Percentiles rank a stretch among this genome's conserved stretches.
Evolutionary conservation across 805 yeast genomes (phyloP).

Genomic region (Ogataea degrootiae): DNA sequence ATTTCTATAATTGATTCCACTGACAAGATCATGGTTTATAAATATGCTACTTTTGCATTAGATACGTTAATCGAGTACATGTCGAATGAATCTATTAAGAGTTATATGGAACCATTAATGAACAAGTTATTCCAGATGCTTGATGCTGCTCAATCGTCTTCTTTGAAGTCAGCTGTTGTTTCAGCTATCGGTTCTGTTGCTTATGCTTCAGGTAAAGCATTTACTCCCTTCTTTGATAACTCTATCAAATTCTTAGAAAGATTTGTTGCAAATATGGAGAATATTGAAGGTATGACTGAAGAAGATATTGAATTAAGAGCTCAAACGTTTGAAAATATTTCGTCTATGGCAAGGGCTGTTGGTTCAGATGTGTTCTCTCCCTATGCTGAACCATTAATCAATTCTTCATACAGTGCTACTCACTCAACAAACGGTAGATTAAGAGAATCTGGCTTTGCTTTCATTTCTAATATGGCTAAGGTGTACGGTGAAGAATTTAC

Average conservation of each 20-base stretch:
- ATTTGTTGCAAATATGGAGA: slow-evolving; percentile 62
- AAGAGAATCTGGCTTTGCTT: slow-evolving; percentile 92
- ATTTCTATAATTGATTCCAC: slow-evolving; percentile 86
- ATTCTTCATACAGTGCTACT: slow-evolving; percentile 79
- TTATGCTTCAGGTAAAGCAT: slow-evolving; percentile 85
- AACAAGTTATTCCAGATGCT: slow-evolving; percentile 83
- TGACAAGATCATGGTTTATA: slow-evolving; percentile 75
- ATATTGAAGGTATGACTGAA: slow-evolving; percentile 73
- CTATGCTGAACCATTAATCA: slow-evolving; percentile 82
- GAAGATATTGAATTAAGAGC: slow-evolving; percentile 91
- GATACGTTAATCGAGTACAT: slow-evolving; percentile 91
- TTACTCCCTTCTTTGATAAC: slow-evolving; percentile 77
- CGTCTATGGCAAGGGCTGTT: slow-evolving; percentile 95
- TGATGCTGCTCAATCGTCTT: slow-evolving; percentile 65
- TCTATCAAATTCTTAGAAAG: slow-evolving; percentile 80
- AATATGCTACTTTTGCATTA: slow-evolving; percentile 84
- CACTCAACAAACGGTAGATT: slow-evolving; percentile 75
- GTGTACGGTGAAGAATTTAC: slow-evolving; percentile 90
- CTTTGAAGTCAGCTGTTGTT: slow-evolving; percentile 76
- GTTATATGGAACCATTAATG: slow-evolving; percentile 85
- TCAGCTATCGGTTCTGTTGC: slow-evolving; percentile 98
- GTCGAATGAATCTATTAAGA: slow-evolving; percentile 75
- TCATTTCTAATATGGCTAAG: slow-evolving; percentile 89
- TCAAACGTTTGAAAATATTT: slow-evolving; percentile 85
- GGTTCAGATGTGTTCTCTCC: slow-evolving; percentile 85